Percentiles rank a stretch among this genome's conserved stretches.
Evolutionary conservation across 2,329 filamentous ascomycete species (phyloP).

Genomic region (Fusarium buharicum): DNA sequence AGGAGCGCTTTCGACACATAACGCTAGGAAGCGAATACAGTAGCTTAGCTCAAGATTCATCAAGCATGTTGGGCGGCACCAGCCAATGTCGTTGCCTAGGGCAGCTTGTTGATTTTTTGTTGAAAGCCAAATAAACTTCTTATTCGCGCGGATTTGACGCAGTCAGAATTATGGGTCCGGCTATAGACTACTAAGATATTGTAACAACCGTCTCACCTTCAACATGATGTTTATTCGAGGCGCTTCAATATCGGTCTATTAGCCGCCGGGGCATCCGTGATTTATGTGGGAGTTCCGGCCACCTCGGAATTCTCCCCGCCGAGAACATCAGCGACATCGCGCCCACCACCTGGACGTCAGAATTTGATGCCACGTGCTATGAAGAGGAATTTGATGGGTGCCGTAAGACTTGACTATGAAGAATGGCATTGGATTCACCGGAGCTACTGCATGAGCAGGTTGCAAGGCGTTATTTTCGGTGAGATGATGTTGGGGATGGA

Average conservation of each 20-base stretch:
- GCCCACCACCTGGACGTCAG: slow-evolving; percentile 5
- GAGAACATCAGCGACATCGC: slow-evolving; percentile 8
- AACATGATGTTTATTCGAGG: background rate
- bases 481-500: slow-evolving; percentile 11
- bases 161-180: slow-evolving; percentile 29
- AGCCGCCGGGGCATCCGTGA: slow-evolving; percentile 3
- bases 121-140: slow-evolving; percentile 5
- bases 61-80: slow-evolving; percentile 16
- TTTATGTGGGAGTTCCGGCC: slow-evolving; percentile 16
- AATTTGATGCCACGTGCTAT: slow-evolving; percentile 24
- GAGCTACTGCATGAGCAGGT: background rate
- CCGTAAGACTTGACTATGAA: background rate
- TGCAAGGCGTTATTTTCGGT: slow-evolving; percentile 16
- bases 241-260: background rate
- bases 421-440: slow-evolving; percentile 7
- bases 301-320: slow-evolving; percentile 34
- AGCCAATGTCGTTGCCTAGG: background rate
- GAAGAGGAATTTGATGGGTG: slow-evolving; percentile 4
- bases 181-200: no score
- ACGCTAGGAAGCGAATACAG: slow-evolving; percentile 13
- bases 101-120: slow-evolving; percentile 5
- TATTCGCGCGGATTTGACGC: slow-evolving; percentile 33
- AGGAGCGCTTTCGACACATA: background rate
- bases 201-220: no score
- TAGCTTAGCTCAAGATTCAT: slow-evolving; percentile 8